phyloP scores from a whole-genome alignment of 768 basidiomycete species.

The Suillus discolor region DNA sequence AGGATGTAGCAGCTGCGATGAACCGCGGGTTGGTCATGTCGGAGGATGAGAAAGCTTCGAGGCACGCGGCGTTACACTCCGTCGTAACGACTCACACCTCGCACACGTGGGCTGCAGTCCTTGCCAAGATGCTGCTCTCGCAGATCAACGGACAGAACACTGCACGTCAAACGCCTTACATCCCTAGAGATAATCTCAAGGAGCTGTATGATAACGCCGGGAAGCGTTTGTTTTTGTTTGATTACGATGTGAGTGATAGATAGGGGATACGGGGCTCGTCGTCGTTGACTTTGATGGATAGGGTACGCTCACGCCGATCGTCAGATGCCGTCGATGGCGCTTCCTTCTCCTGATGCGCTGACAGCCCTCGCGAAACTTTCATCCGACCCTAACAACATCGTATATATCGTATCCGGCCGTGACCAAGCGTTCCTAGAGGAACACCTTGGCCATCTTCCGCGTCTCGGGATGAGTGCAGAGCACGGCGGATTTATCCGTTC shows the following conservation, averaged over 20 bases:
- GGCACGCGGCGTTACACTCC: constrained; percentile 79
- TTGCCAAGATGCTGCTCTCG: constrained; percentile 85
- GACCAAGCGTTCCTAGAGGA: constrained; percentile 91
- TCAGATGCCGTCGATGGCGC: constrained; percentile 87
- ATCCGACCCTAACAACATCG: constrained; percentile 83
- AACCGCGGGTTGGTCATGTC: constrained; percentile 1
- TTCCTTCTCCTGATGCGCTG: constrained; percentile 75
- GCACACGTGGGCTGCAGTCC: constrained; percentile 91
- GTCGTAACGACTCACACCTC: constrained; percentile 91
- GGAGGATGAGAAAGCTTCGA: constrained; percentile 15
- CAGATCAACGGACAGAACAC: constrained; percentile 79
- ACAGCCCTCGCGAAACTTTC: constrained; percentile 72
- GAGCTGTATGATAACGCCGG: constrained; percentile 64
- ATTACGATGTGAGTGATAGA: constrained; percentile 79
- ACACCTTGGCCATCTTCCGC: constrained; percentile 82
- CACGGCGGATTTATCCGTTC: constrained; percentile 91
- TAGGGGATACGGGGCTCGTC: neutral
- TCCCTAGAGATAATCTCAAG: constrained; percentile 64
- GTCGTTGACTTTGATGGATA: constrained; percentile 29
- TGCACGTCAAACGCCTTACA: constrained; percentile 82
- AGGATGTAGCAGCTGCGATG: constrained; percentile 1
- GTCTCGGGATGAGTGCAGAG: constrained; percentile 92
- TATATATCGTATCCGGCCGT: constrained; percentile 97
- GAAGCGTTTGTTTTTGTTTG: constrained; percentile 91
- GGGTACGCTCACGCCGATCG: constrained; percentile 97